Percentiles rank a stretch among this genome's conserved stretches.
These are phyloP conservation scores for Protoeuglena noctilucae DNA, from an alignment of 139 green algal species.

Conservation along the genomic window DNA sequence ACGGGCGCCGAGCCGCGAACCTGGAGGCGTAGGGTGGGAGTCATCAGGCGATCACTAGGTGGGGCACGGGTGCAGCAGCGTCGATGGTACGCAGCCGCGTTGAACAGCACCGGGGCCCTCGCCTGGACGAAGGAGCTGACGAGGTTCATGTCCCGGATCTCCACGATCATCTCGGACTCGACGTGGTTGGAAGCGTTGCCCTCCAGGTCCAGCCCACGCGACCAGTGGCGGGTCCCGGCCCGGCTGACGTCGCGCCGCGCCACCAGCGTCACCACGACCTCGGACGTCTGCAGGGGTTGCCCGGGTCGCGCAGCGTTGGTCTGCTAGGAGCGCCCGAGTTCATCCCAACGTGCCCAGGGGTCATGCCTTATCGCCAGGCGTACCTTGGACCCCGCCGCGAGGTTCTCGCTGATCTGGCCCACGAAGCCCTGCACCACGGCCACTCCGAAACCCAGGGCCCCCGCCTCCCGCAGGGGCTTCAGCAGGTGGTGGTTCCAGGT, in stretches of 20 bases:
- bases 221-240: constrained; percentile 62
- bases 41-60: no score
- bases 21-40: constrained; percentile 8
- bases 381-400: neutral
- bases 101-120: neutral
- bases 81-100: no score
- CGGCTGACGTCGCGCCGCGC: constrained; percentile 33
- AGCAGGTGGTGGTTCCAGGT: constrained; percentile 56
- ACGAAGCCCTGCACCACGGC: constrained; percentile 55
- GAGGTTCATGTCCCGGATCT: constrained; percentile 5
- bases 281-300: neutral
- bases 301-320: neutral
- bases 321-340: neutral
- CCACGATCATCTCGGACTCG: constrained; percentile 75
- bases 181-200: constrained; percentile 72
- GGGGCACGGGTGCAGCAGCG: no score
- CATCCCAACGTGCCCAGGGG: constrained; percentile 1
- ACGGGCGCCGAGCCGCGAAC: constrained; percentile 65
- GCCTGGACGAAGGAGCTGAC: constrained; percentile 39
- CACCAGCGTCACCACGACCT: constrained; percentile 34
- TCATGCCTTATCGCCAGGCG: neutral
- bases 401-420: constrained; percentile 18
- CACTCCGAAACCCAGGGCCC: constrained; percentile 32
- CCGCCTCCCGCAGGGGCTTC: constrained; percentile 28
- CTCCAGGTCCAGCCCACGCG: constrained; percentile 46